These are phyloP conservation scores for Protomyces pachydermus DNA, from an alignment of 1,139 yeast species.

Conservation along the genomic window DNA sequence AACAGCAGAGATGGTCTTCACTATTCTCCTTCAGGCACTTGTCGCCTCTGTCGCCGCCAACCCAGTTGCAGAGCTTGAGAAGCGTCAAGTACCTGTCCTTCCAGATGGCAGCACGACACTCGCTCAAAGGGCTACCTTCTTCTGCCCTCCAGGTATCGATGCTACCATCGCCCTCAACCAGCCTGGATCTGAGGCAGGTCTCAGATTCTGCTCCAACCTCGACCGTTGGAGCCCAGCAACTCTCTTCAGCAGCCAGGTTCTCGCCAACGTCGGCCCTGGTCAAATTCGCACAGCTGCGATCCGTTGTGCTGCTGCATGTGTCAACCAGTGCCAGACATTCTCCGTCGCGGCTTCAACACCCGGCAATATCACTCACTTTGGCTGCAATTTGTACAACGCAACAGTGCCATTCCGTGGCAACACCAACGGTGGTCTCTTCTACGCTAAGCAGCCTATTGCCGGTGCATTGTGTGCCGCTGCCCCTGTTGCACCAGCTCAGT, in stretches of 20 bases:
- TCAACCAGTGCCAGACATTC: conserved; percentile 16
- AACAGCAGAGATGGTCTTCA: neutral
- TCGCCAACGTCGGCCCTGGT: conserved; percentile 18
- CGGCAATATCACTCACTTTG: conserved; percentile 18
- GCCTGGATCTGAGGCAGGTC: conserved; percentile 14
- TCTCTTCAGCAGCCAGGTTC: conserved; percentile 6
- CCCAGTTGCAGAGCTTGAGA: conserved; percentile 1
- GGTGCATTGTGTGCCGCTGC: conserved; percentile 22
- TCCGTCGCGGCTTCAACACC: conserved; percentile 24
- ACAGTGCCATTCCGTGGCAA: conserved; percentile 24
- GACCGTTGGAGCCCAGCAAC: conserved; percentile 25
- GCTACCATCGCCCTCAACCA: conserved; percentile 16
- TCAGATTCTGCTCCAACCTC: conserved; percentile 21
- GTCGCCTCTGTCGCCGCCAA: neutral
- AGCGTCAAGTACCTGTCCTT: conserved; percentile 6
- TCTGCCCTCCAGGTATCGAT: conserved; percentile 26
- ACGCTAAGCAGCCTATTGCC: conserved; percentile 13
- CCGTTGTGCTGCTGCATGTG: conserved; percentile 21
- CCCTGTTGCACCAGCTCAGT: neutral
- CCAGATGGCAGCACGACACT: conserved; percentile 15
- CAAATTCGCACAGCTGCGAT: conserved; percentile 15
- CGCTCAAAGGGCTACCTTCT: conserved; percentile 14
- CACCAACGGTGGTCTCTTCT: conserved; percentile 26
- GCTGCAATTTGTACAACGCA: conserved; percentile 25
- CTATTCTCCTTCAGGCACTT: neutral